phyloP scores from a whole-genome alignment of 176 grass and related monocot genomes.

The Tuctoria greenei region DNA sequence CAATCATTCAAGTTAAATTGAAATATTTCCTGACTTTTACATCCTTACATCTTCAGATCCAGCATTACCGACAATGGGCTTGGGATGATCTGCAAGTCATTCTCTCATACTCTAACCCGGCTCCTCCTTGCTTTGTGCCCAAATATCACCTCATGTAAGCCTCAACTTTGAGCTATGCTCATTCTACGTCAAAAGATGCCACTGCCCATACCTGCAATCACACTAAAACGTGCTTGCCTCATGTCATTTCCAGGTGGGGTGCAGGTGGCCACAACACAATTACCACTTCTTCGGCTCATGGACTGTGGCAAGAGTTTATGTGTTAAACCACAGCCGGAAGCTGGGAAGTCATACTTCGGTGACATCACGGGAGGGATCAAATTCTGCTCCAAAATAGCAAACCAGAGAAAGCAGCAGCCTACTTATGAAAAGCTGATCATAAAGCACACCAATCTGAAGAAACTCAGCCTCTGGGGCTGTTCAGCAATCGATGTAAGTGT shows the following conservation, averaged over 20 bases:
- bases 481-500: constrained; percentile 70
- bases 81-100: constrained; percentile 80
- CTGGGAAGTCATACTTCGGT: constrained; percentile 37
- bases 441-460: constrained; percentile 66
- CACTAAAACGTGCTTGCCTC: neutral
- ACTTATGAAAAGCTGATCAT: constrained; percentile 77
- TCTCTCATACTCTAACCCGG: constrained; percentile 51
- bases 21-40: neutral
- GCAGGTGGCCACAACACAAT: constrained; percentile 62
- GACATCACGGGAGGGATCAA: constrained; percentile 48
- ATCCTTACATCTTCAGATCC: constrained; percentile 58
- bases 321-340: constrained; percentile 34
- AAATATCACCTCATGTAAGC: constrained; percentile 85
- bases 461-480: constrained; percentile 88
- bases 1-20: neutral
- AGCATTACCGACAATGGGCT: constrained; percentile 83
- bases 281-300: constrained; percentile 78
- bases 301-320: constrained; percentile 85
- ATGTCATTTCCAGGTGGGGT: constrained; percentile 57
- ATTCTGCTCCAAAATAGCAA: constrained; percentile 40
- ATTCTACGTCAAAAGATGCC: neutral
- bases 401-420: constrained; percentile 29
- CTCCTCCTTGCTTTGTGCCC: constrained; percentile 71
- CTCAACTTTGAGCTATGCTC: neutral
- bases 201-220: neutral